These are phyloP conservation scores for Rachicladosporium sp. DNA, from an alignment of 2,329 filamentous ascomycete species.

Conservation along the genomic window DNA sequence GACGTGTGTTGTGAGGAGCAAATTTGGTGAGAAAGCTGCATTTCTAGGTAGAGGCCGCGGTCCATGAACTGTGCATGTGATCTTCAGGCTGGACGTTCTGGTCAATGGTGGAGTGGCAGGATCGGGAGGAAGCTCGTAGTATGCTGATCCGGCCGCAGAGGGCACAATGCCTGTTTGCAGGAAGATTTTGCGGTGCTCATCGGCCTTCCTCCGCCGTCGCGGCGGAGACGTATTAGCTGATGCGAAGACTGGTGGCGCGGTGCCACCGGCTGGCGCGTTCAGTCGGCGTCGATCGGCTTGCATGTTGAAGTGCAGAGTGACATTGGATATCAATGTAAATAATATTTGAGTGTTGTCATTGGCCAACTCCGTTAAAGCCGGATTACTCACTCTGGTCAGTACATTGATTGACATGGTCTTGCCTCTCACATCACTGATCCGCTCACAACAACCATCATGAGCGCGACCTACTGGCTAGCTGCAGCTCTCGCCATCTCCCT, in stretches of 20 bases:
- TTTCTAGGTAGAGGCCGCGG: constrained; percentile 82
- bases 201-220: constrained; percentile 47
- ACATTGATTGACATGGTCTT: too few species aligned
- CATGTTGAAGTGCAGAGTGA: constrained; percentile 8
- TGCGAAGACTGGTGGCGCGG: constrained; percentile 59
- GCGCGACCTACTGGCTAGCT: too few species aligned
- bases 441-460: too few species aligned
- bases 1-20: constrained; percentile 83
- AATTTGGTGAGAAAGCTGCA: constrained; percentile 81
- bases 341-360: too few species aligned
- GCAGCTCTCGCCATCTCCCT: constrained; percentile 12
- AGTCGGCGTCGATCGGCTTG: constrained; percentile 73
- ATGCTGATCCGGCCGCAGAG: constrained; percentile 86
- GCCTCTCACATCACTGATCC: too few species aligned
- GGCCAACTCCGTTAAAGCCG: too few species aligned
- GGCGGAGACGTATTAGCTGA: constrained; percentile 35
- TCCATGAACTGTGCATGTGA: constrained; percentile 86
- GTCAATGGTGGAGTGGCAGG: constrained; percentile 20
- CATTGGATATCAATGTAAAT: too few species aligned
- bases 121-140: constrained; percentile 49
- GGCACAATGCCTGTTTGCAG: constrained; percentile 86
- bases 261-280: constrained; percentile 73
- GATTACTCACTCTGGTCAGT: too few species aligned
- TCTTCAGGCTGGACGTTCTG: constrained; percentile 58
- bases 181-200: constrained; percentile 75